These are phyloP conservation scores for Taiwanofungus camphoratus DNA, from an alignment of 1,284 basidiomycete genomes.

Conservation along the genomic window DNA sequence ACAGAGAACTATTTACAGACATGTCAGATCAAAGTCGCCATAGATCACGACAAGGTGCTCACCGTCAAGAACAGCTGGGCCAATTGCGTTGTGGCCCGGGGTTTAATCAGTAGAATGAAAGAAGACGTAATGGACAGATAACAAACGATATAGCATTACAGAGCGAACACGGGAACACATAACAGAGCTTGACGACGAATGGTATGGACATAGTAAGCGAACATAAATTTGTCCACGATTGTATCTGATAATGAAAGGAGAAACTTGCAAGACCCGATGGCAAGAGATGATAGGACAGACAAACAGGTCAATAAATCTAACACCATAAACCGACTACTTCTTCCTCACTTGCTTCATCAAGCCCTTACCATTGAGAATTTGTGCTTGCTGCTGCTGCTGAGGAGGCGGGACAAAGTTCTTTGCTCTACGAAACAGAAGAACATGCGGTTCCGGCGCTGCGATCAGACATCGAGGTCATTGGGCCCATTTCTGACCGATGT, in stretches of 20 bases:
- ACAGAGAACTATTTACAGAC: not conserved
- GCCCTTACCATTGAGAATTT: slow-evolving; percentile 15
- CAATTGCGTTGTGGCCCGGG: not conserved
- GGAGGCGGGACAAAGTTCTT: slow-evolving; percentile 49
- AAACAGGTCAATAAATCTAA: slow-evolving; percentile 1
- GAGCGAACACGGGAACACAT: not conserved
- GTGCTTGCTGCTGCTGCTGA: slow-evolving; percentile 19
- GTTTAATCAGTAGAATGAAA: not conserved
- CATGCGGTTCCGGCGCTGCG: slow-evolving; percentile 83
- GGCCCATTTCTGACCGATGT: not conserved
- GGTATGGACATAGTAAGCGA: not conserved
- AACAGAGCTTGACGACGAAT: not conserved
- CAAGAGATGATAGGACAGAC: not conserved
- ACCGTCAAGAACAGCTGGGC: not conserved
- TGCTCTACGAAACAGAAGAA: slow-evolving; percentile 71
- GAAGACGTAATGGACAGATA: not conserved
- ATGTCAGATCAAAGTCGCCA: not conserved
- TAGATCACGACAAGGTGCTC: not conserved
- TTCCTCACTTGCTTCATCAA: slow-evolving; percentile 25
- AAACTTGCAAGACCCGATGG: not conserved
- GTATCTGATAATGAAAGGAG: not conserved
- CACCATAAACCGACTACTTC: slow-evolving; percentile 19
- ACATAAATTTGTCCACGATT: not conserved
- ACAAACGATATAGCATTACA: not conserved
- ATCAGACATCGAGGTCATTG: slow-evolving; percentile 1